Conservation (phyloP, 2,329 filamentous ascomycete species). For the Pseudogymnoascus sp. region DNA sequence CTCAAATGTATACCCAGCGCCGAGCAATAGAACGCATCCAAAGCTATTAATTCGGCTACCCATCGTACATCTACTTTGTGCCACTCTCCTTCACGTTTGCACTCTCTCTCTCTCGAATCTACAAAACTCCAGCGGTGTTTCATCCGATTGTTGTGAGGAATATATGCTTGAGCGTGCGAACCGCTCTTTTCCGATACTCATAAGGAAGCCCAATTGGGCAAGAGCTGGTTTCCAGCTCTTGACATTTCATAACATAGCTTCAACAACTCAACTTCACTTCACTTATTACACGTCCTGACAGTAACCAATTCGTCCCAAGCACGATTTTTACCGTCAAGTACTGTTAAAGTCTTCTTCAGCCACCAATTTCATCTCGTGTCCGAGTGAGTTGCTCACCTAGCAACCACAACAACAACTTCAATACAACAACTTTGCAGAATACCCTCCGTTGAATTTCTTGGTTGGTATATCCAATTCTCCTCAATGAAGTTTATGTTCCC, state of each 20-base stretch:
- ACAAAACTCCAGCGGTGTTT: neutral
- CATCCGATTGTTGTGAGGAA: neutral
- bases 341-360: neutral
- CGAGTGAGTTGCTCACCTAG: neutral
- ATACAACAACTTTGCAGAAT: neutral
- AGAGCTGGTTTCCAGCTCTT: neutral
- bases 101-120: too few relatives aligned
- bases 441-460: neutral
- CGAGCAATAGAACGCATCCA: neutral
- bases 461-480: neutral
- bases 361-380: neutral
- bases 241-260: neutral
- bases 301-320: too few relatives aligned
- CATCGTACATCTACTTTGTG: neutral
- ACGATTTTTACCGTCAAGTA: neutral
- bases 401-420: neutral
- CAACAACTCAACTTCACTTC: neutral
- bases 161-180: neutral
- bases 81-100: neutral
- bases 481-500: neutral
- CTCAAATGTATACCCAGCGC: neutral
- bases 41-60: neutral
- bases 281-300: neutral
- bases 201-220: neutral
- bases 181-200: neutral